Base-by-base conservation (phyloP, 2,329 filamentous ascomycete species). In the Exophiala aquamarina region DNA sequence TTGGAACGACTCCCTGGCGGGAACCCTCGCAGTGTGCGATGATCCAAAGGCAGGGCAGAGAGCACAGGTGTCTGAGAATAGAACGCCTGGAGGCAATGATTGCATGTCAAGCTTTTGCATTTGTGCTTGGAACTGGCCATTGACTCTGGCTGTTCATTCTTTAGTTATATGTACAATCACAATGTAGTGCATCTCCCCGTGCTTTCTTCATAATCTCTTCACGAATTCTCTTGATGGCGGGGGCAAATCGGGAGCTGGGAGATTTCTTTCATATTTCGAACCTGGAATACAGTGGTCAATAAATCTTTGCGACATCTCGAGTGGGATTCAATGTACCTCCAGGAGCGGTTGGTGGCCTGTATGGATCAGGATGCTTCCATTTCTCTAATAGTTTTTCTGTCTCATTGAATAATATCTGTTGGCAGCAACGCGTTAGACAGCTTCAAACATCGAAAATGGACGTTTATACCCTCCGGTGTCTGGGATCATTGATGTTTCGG, bases 281-380 rank as follows among this genome's bases (percentile, higher is more conserved):
- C 90, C 89, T 95, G 59, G 36, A 50, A 52, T 47, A 39, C 50
- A 50, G 44, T 49, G 35, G 41, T 41, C 39, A 15, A 54, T 44
- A 37, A 15, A 46, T 39, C 28, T 8, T 36, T 14, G 4, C 14
- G 31, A 34, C 23, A 11, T 11, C 3, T 36, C 13, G 11, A 20
- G 9, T 49, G 15, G 40, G 21, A 5, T 14, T 17, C 44, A 26
- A 63, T 79, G 56, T 75, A 93, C 92, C 93, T 78, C 93, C 93
- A 9, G 93, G 93, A 31, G 93, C 92, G 33, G 89, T 95, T 11
- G 93, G 93, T 57, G 86, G 82, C 59, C 81, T 77, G 68, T 95
- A 97, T 23, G 93, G 91, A 68, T 98, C 93, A 3, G 93, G 93
- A 65, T 98, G 93, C 74, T 97, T 97, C 92, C 92, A 98, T 69